Evolutionary conservation across 768 basidiomycete genomes (phyloP), one percentile per base, ranked within the genome.

Genomic region (Rhizopogon salebrosus): DNA sequence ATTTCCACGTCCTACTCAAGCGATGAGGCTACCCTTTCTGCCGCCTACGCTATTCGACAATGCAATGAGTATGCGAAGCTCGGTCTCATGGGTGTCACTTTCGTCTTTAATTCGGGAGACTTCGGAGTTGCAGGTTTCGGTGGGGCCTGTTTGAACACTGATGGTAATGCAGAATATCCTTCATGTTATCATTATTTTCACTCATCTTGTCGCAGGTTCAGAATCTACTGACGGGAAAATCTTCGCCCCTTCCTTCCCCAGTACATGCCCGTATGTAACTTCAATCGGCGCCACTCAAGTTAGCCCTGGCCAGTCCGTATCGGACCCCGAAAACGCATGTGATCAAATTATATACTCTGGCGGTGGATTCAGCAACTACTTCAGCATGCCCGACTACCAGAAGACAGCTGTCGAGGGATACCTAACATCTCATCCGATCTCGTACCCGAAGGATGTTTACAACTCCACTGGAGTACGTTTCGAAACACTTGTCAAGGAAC

Each of bases 181-280:
- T 5, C 3, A 6, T 11, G 8, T 39, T 22, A 2, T n/a, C 16
- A 16, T 22, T 29, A 20, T n/a, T n/a, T n/a, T n/a, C n/a, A 10
- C 29, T 31, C 29, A 31, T 10, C 29, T 31, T 31, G 11, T 31
- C 9, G 29, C 29, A 31, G 29, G 29, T 10, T 31, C 29, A 10
- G 9, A 31, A 31, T 31, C 29, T 10, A 31, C 29, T 31, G 29
- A 31, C 3, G 29, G 10, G 9, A 31, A 31, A 31, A 31, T 31
- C 2, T 31, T 31, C 29, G 11, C 2, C 10, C 29, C 55, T n/a
- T n/a, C 42, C 9, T 79, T 79, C 62, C 78, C 78, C 6, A 55
- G 62, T 22, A 62, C 66, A 26, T 87, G 84, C 59, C 85, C 85
- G 3, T 88, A 72, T 51, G 77, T 88, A n/a, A 87, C 86, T 14